Percentiles rank a stretch among this genome's conserved stretches.
Conservation (phyloP, 495 filamentous ascomycete species). For the Neurospora sp. region DNA sequence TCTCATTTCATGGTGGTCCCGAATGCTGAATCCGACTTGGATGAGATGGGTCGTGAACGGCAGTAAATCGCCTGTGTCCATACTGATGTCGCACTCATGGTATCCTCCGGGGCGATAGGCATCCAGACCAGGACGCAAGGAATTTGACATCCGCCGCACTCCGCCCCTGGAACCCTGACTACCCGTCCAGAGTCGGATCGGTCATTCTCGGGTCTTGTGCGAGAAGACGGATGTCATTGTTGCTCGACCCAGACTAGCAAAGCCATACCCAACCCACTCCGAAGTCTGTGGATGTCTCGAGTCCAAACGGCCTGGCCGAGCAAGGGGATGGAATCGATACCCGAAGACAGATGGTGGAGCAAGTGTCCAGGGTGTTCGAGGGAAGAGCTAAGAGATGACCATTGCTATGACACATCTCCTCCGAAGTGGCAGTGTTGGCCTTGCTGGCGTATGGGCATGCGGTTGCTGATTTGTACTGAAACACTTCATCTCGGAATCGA, state of each 20-base stretch:
- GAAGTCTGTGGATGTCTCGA: neutral
- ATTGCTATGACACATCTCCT: neutral
- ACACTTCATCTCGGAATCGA: neutral
- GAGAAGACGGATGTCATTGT: neutral
- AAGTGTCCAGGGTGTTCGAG: neutral
- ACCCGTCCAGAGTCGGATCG: neutral
- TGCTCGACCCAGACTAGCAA: neutral
- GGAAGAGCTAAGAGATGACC: neutral
- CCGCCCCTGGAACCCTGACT: neutral
- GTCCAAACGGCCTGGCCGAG: neutral
- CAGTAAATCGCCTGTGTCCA: neutral
- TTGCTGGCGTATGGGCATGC: neutral
- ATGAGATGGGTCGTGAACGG: neutral
- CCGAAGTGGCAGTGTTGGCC: neutral
- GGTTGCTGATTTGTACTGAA: neutral
- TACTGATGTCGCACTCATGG: neutral
- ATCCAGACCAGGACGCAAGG: neutral
- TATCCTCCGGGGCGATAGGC: neutral
- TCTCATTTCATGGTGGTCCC: neutral
- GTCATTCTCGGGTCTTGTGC: neutral
- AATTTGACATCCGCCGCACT: neutral
- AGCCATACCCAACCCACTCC: neutral
- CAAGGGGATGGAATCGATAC: neutral
- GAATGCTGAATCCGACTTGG: neutral
- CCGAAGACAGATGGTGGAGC: neutral